Evolutionary conservation across 768 basidiomycete species (phyloP), one percentile per base, ranked within the genome.

Genomic region (Lentinula lateritia): DNA sequence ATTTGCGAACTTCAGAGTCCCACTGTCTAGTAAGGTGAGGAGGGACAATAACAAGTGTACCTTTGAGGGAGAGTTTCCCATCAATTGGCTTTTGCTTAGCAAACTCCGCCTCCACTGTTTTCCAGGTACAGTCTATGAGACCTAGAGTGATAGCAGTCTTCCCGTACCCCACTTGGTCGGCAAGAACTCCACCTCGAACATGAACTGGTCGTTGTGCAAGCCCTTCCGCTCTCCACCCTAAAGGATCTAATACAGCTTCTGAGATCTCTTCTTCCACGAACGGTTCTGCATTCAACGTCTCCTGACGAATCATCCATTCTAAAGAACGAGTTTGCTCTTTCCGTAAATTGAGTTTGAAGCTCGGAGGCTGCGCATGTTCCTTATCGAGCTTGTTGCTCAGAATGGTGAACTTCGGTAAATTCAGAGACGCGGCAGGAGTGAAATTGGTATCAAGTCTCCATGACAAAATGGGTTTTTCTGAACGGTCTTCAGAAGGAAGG

Each of bases 91-190:
- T 74, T 62, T 79, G 76, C 56, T 80, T 77, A 34, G 78, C 71
- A 64, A 89, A 85, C 64, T 90, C 89, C 63, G 81, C 76, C 59
- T 76, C 73, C 53, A 88, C 83, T 16, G 73, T 73, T 65, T 83
- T 80, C 18, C 77, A 74, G 20, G 86, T 79, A 68, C 88, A 87
- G 67, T 93, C 90, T 64, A 97, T 89, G 62, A 98, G 80, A 18
- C 89, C 95, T 34, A 98, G 81, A 2, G 93, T 94, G 65, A 97
- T 95, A 20, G 94, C 95, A 0, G 95, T 98, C 76, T 98, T 98
- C 16, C 95, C 95, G 69, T 98, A 98, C 55, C 95, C 95, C 63
- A 98, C 95, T 75, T 95, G 90, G 68, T 98, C 95, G 12, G 95
- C 95, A 50, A 97, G 84, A 52, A 97, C 95, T 10, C 95, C 95